Percentiles rank a stretch among this genome's conserved stretches.
Conservation (phyloP, 441 rosid species). For the Biscutella laevigata region DNA sequence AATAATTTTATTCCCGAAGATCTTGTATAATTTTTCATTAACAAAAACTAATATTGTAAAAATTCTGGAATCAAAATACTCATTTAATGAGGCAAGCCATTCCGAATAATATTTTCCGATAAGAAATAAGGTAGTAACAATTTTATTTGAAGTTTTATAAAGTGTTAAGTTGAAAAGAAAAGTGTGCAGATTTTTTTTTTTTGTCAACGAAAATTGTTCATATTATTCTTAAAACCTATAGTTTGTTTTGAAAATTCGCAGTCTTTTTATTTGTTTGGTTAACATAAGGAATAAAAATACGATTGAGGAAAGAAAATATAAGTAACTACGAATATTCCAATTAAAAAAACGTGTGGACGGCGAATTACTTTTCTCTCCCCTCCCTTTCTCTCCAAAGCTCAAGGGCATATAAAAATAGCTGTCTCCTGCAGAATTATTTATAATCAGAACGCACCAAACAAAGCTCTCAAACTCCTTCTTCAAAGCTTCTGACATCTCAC, state of each 20-base stretch:
- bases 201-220: too few relatives aligned
- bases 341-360: conserved; percentile 70
- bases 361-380: background rate
- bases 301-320: conserved; percentile 8
- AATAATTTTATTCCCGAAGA: background rate
- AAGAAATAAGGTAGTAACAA: background rate
- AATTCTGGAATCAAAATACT: background rate
- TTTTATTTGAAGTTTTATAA: too few relatives aligned
- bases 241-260: background rate
- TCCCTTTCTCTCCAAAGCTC: background rate
- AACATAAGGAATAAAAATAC: background rate
- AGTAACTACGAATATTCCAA: conserved; percentile 11
- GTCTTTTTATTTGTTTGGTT: background rate
- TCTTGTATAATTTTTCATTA: background rate
- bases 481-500: conserved; percentile 13
- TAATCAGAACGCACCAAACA: conserved; percentile 18
- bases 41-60: background rate
- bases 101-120: background rate
- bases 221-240: background rate
- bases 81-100: background rate
- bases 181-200: too few relatives aligned
- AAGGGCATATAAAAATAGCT: conserved; percentile 17
- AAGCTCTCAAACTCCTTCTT: conserved; percentile 16
- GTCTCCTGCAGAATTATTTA: background rate
- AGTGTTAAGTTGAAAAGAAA: too few relatives aligned